Conservation (phyloP, 1,139 yeast species). For the Taiozyma sp. region DNA sequence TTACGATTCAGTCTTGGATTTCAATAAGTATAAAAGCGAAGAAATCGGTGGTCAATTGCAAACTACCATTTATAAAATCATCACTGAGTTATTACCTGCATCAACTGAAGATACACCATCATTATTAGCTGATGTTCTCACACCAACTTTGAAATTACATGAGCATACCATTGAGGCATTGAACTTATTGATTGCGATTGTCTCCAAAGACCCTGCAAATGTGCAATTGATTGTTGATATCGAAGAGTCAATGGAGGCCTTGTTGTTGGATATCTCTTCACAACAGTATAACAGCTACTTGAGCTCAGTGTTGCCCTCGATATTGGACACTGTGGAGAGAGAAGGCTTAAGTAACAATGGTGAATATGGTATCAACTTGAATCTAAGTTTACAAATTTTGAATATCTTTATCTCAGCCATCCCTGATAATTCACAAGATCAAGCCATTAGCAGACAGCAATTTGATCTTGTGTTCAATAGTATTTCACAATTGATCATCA, state of each 20-base stretch:
- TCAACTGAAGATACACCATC: slow-evolving; percentile 84
- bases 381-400: slow-evolving; percentile 64
- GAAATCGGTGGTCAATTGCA: slow-evolving; percentile 28
- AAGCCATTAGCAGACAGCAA: slow-evolving; percentile 31
- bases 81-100: slow-evolving; percentile 47
- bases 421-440: slow-evolving; percentile 25
- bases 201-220: slow-evolving; percentile 74
- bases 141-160: slow-evolving; percentile 44
- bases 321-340: slow-evolving; percentile 11
- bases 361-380: slow-evolving; percentile 37
- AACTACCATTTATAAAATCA: slow-evolving; percentile 31
- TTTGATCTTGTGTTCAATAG: slow-evolving; percentile 50
- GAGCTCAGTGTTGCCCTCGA: slow-evolving; percentile 25
- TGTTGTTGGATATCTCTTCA: slow-evolving; percentile 45
- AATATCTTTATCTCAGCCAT: slow-evolving; percentile 41
- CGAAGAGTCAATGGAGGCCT: slow-evolving; percentile 58
- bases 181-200: slow-evolving; percentile 55
- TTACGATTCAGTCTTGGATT: slow-evolving; percentile 45
- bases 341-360: slow-evolving; percentile 15
- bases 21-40: slow-evolving; percentile 25
- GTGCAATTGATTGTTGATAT: slow-evolving; percentile 55
- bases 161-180: slow-evolving; percentile 41
- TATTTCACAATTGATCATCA: slow-evolving; percentile 45
- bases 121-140: slow-evolving; percentile 65
- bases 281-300: slow-evolving; percentile 40